These are phyloP conservation scores for Fusarium abutilonis DNA, from an alignment of 2,329 filamentous ascomycete genomes.

Conservation along the genomic window DNA sequence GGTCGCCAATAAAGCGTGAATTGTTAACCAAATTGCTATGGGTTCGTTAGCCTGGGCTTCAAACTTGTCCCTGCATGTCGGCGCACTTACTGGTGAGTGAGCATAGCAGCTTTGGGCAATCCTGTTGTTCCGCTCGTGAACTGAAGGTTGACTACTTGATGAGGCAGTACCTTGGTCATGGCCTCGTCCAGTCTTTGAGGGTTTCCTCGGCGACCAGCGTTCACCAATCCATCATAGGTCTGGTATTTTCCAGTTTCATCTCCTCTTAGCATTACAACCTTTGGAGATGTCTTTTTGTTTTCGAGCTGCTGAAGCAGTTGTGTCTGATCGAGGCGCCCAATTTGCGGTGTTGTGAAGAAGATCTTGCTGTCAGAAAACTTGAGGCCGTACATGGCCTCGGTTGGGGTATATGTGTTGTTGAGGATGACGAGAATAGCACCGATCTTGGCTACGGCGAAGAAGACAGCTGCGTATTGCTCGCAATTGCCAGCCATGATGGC, in stretches of 20 bases:
- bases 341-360: constrained; percentile 76
- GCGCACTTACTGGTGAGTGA: constrained; percentile 70
- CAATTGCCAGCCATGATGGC: constrained; percentile 82
- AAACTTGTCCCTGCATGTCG: neutral
- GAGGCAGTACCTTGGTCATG: constrained; percentile 66
- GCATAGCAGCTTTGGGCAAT: constrained; percentile 77
- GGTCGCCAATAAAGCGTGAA: constrained; percentile 75
- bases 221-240: constrained; percentile 68
- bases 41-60: constrained; percentile 12
- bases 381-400: constrained; percentile 76
- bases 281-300: constrained; percentile 56
- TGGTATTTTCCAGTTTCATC: constrained; percentile 61
- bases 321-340: constrained; percentile 72
- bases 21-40: constrained; percentile 70
- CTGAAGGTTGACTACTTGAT: constrained; percentile 77
- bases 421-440: constrained; percentile 78
- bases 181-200: constrained; percentile 62
- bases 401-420: constrained; percentile 83
- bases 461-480: constrained; percentile 81
- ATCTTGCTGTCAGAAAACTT: constrained; percentile 77
- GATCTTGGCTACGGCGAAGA: constrained; percentile 75
- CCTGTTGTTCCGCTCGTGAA: constrained; percentile 82
- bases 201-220: constrained; percentile 59
- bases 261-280: constrained; percentile 70
- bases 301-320: constrained; percentile 66